phyloP scores from a whole-genome alignment of 345 rosid species.

The Diplotaxis tenuifolia region DNA sequence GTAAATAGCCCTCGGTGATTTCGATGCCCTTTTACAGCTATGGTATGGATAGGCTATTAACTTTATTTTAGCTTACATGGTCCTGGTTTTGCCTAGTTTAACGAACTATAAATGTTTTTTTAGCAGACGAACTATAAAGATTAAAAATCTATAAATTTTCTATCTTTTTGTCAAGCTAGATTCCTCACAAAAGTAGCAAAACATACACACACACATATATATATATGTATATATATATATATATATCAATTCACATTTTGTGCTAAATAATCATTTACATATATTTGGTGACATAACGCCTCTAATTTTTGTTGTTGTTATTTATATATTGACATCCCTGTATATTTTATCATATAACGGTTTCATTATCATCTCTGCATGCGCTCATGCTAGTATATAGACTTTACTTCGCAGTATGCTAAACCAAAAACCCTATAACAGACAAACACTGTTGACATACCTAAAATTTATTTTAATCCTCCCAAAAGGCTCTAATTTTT shows the following conservation, averaged over 20 bases:
- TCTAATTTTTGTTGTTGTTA: neutral
- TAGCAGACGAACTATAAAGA: slow-evolving; percentile 18
- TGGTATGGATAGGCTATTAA: slow-evolving; percentile 16
- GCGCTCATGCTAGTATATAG: neutral
- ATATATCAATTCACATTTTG: no score
- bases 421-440: neutral
- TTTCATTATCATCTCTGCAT: slow-evolving; percentile 13
- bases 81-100: slow-evolving; percentile 30
- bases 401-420: slow-evolving; percentile 3
- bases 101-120: slow-evolving; percentile 17
- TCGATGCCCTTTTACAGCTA: slow-evolving; percentile 29
- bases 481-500: slow-evolving; percentile 1
- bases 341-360: neutral
- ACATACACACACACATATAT: neutral
- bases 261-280: neutral
- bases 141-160: neutral
- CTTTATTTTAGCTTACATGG: slow-evolving; percentile 33
- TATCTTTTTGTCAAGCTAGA: neutral
- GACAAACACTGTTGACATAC: neutral
- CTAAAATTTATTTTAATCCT: slow-evolving; percentile 2
- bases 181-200: slow-evolving; percentile 14
- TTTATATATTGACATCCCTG: neutral
- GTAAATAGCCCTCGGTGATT: slow-evolving; percentile 10
- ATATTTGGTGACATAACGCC: neutral
- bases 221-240: neutral